Conservation (phyloP, 768 basidiomycete genomes). For the Tricholoma flavovirens region DNA sequence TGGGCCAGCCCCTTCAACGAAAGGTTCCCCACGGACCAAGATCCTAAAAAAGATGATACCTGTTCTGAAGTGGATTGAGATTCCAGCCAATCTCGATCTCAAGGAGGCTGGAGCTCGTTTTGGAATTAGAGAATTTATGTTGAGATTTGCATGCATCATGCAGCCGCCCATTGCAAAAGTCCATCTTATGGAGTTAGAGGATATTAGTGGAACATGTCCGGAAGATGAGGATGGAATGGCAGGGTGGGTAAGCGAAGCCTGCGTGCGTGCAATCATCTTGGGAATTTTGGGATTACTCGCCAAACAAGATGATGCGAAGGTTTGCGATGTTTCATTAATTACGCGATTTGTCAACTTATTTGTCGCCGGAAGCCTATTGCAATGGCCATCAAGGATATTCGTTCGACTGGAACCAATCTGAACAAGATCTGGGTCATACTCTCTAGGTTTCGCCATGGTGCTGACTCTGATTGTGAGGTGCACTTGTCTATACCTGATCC, state of each 20-base stretch:
- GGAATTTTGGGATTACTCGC: conserved; percentile 54
- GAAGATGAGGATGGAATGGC: conserved; percentile 34
- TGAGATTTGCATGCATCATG: conserved; percentile 54
- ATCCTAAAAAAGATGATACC: conserved; percentile 35
- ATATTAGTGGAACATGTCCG: conserved; percentile 32
- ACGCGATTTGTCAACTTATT: not conserved
- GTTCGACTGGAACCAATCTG: conserved; percentile 47
- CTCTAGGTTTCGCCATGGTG: conserved; percentile 34
- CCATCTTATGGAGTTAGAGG: conserved; percentile 61
- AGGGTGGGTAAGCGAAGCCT: conserved; percentile 62
- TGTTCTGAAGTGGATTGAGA: conserved; percentile 46
- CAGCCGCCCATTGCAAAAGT: conserved; percentile 36
- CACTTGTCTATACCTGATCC: conserved; percentile 48
- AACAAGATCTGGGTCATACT: conserved; percentile 61
- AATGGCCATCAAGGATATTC: conserved; percentile 46
- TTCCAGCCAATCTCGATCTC: conserved; percentile 38
- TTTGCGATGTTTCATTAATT: conserved; percentile 12
- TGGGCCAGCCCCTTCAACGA: conserved; percentile 2
- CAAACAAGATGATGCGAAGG: conserved; percentile 36
- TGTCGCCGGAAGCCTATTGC: conserved; percentile 30
- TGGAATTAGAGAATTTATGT: conserved; percentile 67
- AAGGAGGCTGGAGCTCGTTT: conserved; percentile 55
- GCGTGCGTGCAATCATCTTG: conserved; percentile 57
- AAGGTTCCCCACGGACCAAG: conserved; percentile 19
- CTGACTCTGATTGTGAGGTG: not conserved